phyloP scores from a whole-genome alignment of 768 basidiomycete species.

The Lactarius trivialis region DNA sequence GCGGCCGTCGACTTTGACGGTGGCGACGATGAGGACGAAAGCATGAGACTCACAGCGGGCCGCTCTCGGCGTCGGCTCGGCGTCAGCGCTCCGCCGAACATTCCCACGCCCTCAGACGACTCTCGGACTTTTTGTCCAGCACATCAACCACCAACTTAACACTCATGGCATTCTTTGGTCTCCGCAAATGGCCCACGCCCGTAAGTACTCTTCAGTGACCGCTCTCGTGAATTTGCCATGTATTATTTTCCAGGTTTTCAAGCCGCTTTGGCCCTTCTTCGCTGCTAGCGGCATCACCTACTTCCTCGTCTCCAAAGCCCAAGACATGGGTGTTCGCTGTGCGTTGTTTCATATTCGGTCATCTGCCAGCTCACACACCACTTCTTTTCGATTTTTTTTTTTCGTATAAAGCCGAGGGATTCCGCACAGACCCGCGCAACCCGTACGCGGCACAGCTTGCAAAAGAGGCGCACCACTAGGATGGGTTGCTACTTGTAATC shows the following conservation, averaged over 20 bases:
- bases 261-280: slow-evolving; percentile 79
- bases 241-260: slow-evolving; percentile 43
- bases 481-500: slow-evolving; percentile 3
- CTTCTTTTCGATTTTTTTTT: neutral
- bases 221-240: neutral
- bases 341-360: slow-evolving; percentile 31
- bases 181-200: slow-evolving; percentile 77
- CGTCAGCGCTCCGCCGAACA: neutral
- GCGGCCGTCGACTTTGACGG: slow-evolving; percentile 5
- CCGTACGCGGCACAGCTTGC: slow-evolving; percentile 76
- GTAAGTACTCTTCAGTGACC: slow-evolving; percentile 37
- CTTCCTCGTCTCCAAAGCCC: slow-evolving; percentile 60
- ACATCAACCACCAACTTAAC: neutral
- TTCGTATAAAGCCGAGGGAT: slow-evolving; percentile 47
- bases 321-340: slow-evolving; percentile 68
- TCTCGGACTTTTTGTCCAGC: neutral
- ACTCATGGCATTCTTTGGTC: slow-evolving; percentile 66
- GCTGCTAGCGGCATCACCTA: slow-evolving; percentile 56
- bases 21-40: neutral
- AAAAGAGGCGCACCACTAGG: slow-evolving; percentile 43
- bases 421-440: slow-evolving; percentile 72
- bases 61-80: slow-evolving; percentile 1
- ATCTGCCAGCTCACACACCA: neutral
- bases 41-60: slow-evolving; percentile 7
- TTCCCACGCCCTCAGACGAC: slow-evolving; percentile 9